Evolutionary conservation across 371 early-diverging fungal genomes (phyloP).

Genomic region (Fennellomyces sp.): DNA sequence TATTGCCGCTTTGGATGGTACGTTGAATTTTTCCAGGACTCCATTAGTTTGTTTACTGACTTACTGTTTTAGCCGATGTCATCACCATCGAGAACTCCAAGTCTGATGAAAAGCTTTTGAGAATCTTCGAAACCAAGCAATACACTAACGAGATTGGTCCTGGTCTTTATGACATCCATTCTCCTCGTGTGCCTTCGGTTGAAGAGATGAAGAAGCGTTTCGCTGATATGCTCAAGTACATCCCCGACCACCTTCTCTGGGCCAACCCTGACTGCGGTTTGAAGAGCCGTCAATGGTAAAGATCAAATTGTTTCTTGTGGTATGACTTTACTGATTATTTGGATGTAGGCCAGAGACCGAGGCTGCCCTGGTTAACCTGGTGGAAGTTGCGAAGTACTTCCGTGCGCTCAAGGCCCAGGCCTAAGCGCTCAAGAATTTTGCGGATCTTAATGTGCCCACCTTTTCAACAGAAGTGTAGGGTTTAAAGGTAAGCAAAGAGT

Average conservation of each 20-base stretch:
- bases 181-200: constrained; percentile 91
- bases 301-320: constrained; percentile 58
- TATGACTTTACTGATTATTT: background rate
- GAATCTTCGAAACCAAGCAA: constrained; percentile 80
- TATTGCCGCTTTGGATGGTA: constrained; percentile 81
- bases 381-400: constrained; percentile 77
- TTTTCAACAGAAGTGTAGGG: constrained; percentile 27
- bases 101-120: constrained; percentile 92
- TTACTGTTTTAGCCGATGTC: constrained; percentile 75
- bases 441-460: constrained; percentile 12
- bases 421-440: constrained; percentile 9
- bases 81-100: constrained; percentile 97
- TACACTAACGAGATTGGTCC: constrained; percentile 95
- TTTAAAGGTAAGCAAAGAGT: constrained; percentile 25
- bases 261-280: constrained; percentile 98
- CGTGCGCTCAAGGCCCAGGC: constrained; percentile 46
- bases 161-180: constrained; percentile 96
- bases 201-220: constrained; percentile 89
- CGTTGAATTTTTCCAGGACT: background rate
- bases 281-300: constrained; percentile 91
- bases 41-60: background rate
- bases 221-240: constrained; percentile 77
- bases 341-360: constrained; percentile 76
- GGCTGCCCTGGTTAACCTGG: constrained; percentile 85
- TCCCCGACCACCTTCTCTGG: constrained; percentile 82